Base-by-base conservation (phyloP, 2,329 filamentous ascomycete genomes). In the Aspergillus tanneri region DNA sequence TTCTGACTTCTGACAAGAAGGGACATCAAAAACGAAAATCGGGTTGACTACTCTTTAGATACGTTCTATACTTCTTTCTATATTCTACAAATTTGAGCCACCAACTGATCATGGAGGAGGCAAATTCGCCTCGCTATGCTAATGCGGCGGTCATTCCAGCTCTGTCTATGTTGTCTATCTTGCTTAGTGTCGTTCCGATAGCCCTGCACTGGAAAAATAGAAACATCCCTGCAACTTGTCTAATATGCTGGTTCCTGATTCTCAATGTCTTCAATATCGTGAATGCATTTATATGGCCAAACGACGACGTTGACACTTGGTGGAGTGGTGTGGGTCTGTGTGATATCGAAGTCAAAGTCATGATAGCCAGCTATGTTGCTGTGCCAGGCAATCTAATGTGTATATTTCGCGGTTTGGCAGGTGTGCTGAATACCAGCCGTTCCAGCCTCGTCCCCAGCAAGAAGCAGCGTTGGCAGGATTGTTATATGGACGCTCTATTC, bases 221-320 rank as follows among this genome's bases (percentile, higher is more conserved):
- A 48, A 88, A 87, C 63, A 69, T 85, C 43, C 76, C 82, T 10
- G 79, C 82, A 5, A 74, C 75, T 14, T 77, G 74, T 23, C 71
- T 87, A 27, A 76, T 84, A 40, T 60, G 73, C 42, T 85, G 80
- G 74, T 68, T 80, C 44, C 66, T 78, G 19, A 48, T 83, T n/a
- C 63, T 77, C 49, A 85, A 85, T 57, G 47, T 83, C 44, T 74
- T 79, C 62, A 79, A 75, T 54, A 73, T 83, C 53, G 65, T 82
- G 71, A 87, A 88, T 59, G 73, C 83, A 2, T 63, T 85, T 41
- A 76, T 87, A 51, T 88, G 85, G 85, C 76, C 78, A 0, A 78
- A 73, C 6, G 80, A 85, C 54, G 70, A 85, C 54, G 58, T 78
- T 10, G 28, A 59, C 0, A 63, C 68, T 5, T 83, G 79, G 77